Evolutionary conservation across 1,139 yeast genomes (phyloP).

Genomic region (Wickerhamomyces sp.): DNA sequence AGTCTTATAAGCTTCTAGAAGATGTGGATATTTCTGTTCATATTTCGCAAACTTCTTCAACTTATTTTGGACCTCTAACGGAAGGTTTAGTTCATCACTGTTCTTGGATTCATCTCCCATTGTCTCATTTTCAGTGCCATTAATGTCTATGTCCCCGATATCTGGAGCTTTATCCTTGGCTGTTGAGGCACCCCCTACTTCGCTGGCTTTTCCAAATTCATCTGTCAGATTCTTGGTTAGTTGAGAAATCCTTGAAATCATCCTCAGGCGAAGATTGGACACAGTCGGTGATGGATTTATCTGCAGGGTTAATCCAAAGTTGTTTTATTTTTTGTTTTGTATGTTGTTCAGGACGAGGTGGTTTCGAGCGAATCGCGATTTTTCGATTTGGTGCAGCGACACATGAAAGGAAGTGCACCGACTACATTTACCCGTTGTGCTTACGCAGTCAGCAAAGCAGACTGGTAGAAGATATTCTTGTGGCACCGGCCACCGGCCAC

Average conservation of each 20-base stretch:
- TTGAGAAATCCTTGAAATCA: constrained; percentile 8
- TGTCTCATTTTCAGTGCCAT: constrained; percentile 7
- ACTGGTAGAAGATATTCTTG: too few species aligned
- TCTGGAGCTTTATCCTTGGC: neutral
- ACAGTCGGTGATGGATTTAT: neutral
- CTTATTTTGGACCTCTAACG: constrained; percentile 54
- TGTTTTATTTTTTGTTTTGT: neutral
- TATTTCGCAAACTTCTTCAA: constrained; percentile 78
- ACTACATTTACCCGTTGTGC: too few species aligned
- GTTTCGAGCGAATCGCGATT: too few species aligned
- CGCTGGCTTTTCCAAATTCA: constrained; percentile 12
- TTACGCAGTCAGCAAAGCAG: too few species aligned
- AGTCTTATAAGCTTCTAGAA: constrained; percentile 76
- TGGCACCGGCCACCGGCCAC: too few species aligned
- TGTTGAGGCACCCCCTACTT: constrained; percentile 4
- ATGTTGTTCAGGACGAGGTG: neutral
- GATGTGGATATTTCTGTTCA: constrained; percentile 81
- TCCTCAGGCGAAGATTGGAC: neutral
- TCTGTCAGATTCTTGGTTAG: constrained; percentile 8
- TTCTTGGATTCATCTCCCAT: neutral
- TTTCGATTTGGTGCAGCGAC: too few species aligned
- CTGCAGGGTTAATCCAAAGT: neutral
- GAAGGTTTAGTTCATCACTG: constrained; percentile 18
- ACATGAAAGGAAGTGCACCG: too few species aligned
- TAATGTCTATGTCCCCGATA: neutral